Conservation (phyloP, 2,329 filamentous ascomycete species). For the Sclerotinia nivalis region DNA sequence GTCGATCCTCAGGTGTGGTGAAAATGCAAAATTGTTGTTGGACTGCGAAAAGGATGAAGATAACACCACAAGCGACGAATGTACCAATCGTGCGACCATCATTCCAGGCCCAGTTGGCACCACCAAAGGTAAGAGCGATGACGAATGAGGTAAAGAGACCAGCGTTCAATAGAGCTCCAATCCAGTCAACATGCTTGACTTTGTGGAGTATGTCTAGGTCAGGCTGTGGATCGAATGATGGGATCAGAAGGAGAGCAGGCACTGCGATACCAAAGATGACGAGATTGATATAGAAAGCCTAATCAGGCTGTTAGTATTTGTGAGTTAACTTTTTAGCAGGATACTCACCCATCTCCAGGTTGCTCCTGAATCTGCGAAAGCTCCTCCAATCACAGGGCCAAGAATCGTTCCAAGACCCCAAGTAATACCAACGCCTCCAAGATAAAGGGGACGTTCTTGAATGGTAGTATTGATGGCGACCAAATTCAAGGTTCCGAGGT, state of each 20-base stretch:
- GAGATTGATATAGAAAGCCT: slow-evolving; percentile 40
- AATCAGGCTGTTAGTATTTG: background rate
- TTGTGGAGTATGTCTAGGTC: slow-evolving; percentile 7
- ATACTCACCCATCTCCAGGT: slow-evolving; percentile 40
- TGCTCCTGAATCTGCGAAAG: slow-evolving; percentile 34
- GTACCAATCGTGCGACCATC: slow-evolving; percentile 28
- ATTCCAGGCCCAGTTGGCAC: slow-evolving; percentile 22
- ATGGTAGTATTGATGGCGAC: slow-evolving; percentile 25
- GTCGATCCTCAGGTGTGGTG: slow-evolving; percentile 27
- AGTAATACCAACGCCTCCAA: slow-evolving; percentile 25
- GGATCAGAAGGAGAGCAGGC: slow-evolving; percentile 29
- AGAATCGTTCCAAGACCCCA: slow-evolving; percentile 32
- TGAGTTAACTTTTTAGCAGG: background rate
- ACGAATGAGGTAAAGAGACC: slow-evolving; percentile 31
- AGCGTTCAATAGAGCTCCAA: slow-evolving; percentile 35
- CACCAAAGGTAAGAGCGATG: slow-evolving; percentile 20
- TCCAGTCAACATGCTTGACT: slow-evolving; percentile 38
- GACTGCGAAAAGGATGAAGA: slow-evolving; percentile 25
- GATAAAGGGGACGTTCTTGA: slow-evolving; percentile 27
- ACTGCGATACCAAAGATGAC: slow-evolving; percentile 39
- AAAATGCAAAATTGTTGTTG: slow-evolving; percentile 32
- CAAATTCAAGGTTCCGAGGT: slow-evolving; percentile 41
- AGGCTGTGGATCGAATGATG: slow-evolving; percentile 22
- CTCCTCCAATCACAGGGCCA: slow-evolving; percentile 38
- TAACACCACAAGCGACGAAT: slow-evolving; percentile 48